Conservation (phyloP, 768 basidiomycete species). For the Harrya chromipes region DNA sequence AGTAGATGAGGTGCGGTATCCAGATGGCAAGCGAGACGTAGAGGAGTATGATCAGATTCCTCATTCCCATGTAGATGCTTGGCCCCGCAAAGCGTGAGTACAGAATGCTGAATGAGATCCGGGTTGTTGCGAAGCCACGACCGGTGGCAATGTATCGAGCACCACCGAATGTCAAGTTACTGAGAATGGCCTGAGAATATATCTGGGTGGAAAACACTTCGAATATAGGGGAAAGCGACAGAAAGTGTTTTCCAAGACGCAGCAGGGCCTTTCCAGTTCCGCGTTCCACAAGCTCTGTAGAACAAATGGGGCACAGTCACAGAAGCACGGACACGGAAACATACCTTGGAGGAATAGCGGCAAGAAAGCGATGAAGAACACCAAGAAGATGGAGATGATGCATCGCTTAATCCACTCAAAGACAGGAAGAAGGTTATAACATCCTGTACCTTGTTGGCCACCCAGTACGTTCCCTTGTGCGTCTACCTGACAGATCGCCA, state of each 20-base stretch:
- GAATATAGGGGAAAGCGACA: constrained; percentile 95
- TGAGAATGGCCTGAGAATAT: constrained; percentile 94
- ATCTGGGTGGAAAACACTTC: constrained; percentile 99
- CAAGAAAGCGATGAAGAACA: constrained; percentile 97
- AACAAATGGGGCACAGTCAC: constrained; percentile 2
- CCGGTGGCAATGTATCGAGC: constrained; percentile 99
- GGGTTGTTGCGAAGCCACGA: constrained; percentile 96
- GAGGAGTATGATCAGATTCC: constrained; percentile 85
- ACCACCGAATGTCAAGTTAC: constrained; percentile 96
- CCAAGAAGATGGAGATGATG: constrained; percentile 96
- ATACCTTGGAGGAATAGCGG: constrained; percentile 93
- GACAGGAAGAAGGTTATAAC: constrained; percentile 94
- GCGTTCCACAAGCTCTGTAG: constrained; percentile 86
- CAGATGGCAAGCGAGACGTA: constrained; percentile 91
- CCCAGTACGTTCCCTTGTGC: constrained; percentile 72
- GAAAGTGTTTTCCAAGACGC: constrained; percentile 93
- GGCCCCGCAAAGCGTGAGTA: constrained; percentile 99
- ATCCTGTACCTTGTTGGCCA: constrained; percentile 73
- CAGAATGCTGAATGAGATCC: constrained; percentile 93
- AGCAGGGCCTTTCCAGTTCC: constrained; percentile 94
- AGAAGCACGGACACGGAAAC: constrained; percentile 12
- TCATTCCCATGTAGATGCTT: constrained; percentile 99
- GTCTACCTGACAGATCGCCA: constrained; percentile 86
- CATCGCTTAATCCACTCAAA: constrained; percentile 98
- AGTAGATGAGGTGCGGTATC: constrained; percentile 95